A percentile compares a stretch with the other conserved stretches of the same genome.
These are phyloP conservation scores for Yarrowia deformans DNA, from an alignment of 805 yeast genomes.

Conservation along the genomic window DNA sequence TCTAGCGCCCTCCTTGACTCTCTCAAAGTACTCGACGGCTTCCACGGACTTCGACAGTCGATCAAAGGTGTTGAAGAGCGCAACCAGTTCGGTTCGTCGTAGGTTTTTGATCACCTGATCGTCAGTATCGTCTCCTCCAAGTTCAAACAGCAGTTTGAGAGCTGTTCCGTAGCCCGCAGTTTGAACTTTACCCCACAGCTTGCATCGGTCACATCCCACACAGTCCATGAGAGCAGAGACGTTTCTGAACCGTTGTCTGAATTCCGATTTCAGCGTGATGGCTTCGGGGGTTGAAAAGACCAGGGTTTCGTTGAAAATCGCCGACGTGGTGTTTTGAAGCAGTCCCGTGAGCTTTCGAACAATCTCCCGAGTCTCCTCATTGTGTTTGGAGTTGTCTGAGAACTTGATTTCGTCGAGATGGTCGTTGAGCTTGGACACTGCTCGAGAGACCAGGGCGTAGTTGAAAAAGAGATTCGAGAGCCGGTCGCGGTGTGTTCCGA, in stretches of 20 bases:
- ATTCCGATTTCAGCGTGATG: slow-evolving; percentile 76
- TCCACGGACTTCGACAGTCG: slow-evolving; percentile 84
- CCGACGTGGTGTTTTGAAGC: slow-evolving; percentile 44
- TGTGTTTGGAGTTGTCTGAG: slow-evolving; percentile 42
- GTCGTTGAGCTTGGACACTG: slow-evolving; percentile 71
- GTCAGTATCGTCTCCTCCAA: slow-evolving; percentile 62
- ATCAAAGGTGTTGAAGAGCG: slow-evolving; percentile 90
- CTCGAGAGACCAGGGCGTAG: slow-evolving; percentile 83
- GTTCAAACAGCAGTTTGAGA: slow-evolving; percentile 84
- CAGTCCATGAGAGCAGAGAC: slow-evolving; percentile 96
- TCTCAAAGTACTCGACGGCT: slow-evolving; percentile 70
- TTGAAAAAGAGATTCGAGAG: slow-evolving; percentile 89
- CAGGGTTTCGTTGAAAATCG: slow-evolving; percentile 60
- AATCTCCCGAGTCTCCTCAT: slow-evolving; percentile 10
- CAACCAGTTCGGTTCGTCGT: slow-evolving; percentile 84
- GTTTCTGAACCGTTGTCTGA: slow-evolving; percentile 83
- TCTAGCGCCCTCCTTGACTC: neutral
- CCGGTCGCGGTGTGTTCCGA: slow-evolving; percentile 89
- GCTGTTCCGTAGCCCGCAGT: slow-evolving; percentile 98
- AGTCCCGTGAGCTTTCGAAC: slow-evolving; percentile 7
- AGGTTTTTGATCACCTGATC: slow-evolving; percentile 64
- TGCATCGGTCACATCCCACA: slow-evolving; percentile 97
- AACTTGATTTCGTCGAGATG: slow-evolving; percentile 61
- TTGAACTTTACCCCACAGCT: slow-evolving; percentile 98
- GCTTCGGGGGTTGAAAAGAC: slow-evolving; percentile 55